These are phyloP conservation scores for Croton laevigatus DNA, from an alignment of 441 rosid species.

Conservation along the genomic window DNA sequence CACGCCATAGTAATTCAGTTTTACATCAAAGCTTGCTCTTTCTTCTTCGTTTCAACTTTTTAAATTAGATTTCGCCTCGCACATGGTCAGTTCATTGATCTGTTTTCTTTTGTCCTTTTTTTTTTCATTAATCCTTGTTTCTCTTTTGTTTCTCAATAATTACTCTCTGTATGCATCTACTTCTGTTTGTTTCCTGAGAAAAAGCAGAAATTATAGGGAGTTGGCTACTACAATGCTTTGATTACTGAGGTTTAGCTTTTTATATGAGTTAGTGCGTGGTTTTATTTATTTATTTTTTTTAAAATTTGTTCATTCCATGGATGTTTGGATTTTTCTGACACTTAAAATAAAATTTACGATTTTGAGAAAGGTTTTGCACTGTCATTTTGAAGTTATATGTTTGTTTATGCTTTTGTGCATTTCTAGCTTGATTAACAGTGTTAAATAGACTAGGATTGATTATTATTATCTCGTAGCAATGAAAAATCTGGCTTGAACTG, in stretches of 20 bases:
- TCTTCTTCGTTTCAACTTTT: neutral
- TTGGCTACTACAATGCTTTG: neutral
- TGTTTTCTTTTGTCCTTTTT: neutral
- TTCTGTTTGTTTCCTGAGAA: slow-evolving; percentile 3
- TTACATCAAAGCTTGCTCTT: neutral
- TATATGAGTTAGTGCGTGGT: neutral
- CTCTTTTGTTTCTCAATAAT: neutral
- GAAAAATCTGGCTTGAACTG: no score
- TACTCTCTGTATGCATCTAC: neutral
- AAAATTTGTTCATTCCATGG: neutral
- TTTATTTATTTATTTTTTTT: neutral
- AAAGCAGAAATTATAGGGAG: neutral
- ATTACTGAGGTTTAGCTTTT: neutral
- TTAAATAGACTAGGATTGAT: neutral
- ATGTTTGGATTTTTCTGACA: neutral
- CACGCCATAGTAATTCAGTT: neutral
- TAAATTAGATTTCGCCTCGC: neutral
- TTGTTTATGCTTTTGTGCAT: neutral
- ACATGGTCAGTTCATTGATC: slow-evolving; percentile 5
- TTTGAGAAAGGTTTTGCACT: neutral
- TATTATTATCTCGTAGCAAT: neutral
- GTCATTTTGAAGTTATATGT: neutral
- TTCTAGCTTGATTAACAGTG: neutral
- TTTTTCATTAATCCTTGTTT: neutral
- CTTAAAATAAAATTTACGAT: neutral